Percentiles rank a stretch among this genome's conserved stretches.
Evolutionary conservation across 1,284 basidiomycete species (phyloP).

Genomic region (Anthracocystis panici-leucophaei): DNA sequence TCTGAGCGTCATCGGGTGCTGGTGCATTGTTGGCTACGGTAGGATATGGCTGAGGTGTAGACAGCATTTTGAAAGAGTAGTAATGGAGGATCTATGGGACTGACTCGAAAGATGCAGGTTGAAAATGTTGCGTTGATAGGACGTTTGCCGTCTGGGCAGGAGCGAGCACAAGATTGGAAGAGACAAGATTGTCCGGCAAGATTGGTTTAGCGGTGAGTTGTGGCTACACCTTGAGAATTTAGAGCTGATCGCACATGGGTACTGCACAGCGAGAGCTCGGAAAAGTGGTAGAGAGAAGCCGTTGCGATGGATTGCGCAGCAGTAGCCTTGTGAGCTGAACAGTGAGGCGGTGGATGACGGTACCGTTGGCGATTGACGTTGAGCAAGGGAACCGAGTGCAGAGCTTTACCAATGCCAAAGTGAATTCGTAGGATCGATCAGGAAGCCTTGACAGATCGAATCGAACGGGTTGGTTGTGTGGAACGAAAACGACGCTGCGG

Average conservation of each 20-base stretch:
- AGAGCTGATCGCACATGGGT: slow-evolving; percentile 30
- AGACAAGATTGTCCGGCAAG: slow-evolving; percentile 20
- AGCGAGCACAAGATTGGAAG: background rate
- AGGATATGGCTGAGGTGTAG: slow-evolving; percentile 67
- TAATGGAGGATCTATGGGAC: slow-evolving; percentile 15
- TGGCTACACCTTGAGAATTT: slow-evolving; percentile 27
- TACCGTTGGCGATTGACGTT: background rate
- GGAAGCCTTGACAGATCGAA: background rate
- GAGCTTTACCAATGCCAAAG: background rate
- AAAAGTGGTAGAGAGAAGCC: background rate
- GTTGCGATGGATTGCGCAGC: slow-evolving; percentile 1
- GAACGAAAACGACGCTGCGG: background rate
- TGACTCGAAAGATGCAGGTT: background rate
- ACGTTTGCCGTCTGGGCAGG: background rate
- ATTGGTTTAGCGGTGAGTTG: slow-evolving; percentile 9
- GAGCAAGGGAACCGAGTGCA: background rate
- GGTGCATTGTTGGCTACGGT: slow-evolving; percentile 62
- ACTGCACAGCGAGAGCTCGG: slow-evolving; percentile 11
- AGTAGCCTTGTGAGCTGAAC: background rate
- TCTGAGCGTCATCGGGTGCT: slow-evolving; percentile 68
- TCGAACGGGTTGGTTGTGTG: background rate
- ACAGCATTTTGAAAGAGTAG: slow-evolving; percentile 59
- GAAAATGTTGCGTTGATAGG: background rate
- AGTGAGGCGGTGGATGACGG: slow-evolving; percentile 1
- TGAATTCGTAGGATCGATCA: background rate